Evolutionary conservation across 306 rosid genomes (phyloP).

Genomic region (Senna tora): DNA sequence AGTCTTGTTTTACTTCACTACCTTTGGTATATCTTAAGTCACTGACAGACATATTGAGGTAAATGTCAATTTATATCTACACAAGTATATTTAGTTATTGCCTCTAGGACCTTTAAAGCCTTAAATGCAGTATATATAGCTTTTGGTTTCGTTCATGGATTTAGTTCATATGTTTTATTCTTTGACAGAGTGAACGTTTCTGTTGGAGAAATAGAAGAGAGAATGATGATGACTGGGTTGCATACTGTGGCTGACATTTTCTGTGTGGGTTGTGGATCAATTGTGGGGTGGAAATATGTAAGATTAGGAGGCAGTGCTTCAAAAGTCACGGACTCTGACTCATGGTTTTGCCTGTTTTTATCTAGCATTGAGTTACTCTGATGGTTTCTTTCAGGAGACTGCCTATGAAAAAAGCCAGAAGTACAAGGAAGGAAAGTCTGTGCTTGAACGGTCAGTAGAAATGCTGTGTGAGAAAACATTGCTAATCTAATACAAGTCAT

Average conservation of each 20-base stretch:
- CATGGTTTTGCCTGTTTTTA: constrained; percentile 32
- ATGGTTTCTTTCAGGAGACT: constrained; percentile 63
- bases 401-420: constrained; percentile 73
- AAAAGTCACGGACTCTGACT: background rate
- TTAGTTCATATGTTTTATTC: constrained; percentile 29
- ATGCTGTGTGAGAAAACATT: constrained; percentile 35
- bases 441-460: constrained; percentile 74
- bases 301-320: constrained; percentile 47
- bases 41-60: constrained; percentile 17
- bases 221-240: constrained; percentile 83
- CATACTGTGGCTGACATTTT: constrained; percentile 96
- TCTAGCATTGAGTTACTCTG: constrained; percentile 38
- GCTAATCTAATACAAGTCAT: constrained; percentile 34
- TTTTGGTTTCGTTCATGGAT: constrained; percentile 15
- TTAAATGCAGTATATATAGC: constrained; percentile 9
- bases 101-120: constrained; percentile 17
- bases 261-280: constrained; percentile 97
- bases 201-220: constrained; percentile 75
- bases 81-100: constrained; percentile 8
- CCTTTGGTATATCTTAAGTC: background rate
- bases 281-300: constrained; percentile 98
- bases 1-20: background rate
- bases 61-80: constrained; percentile 27
- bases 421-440: constrained; percentile 83
- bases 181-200: constrained; percentile 75